Conservation (phyloP, 305 asterid genomes). For the Plantago lanceolata region DNA sequence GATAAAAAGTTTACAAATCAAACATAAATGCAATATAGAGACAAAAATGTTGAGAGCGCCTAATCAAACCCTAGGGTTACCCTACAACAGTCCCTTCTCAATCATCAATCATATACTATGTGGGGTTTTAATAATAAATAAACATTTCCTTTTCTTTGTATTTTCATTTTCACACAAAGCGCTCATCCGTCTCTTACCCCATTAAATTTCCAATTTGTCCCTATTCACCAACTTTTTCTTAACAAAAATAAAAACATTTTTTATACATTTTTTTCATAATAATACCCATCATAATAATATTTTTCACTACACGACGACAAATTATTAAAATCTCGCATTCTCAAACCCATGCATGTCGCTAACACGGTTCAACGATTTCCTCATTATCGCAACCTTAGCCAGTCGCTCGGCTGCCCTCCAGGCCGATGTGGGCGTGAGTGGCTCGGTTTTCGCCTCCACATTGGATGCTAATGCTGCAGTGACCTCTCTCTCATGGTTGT, state of each 20-base stretch:
- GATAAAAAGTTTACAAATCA: too few species aligned
- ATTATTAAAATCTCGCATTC: conserved; percentile 79
- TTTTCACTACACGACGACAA: neutral
- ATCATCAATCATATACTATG: conserved; percentile 13
- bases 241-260: conserved; percentile 11
- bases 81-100: conserved; percentile 2
- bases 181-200: conserved; percentile 1
- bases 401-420: conserved; percentile 98
- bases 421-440: conserved; percentile 94
- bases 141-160: conserved; percentile 1
- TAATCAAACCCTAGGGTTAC: conserved; percentile 1
- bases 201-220: neutral
- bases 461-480: neutral
- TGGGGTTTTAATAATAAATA: conserved; percentile 2
- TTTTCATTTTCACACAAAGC: conserved; percentile 12
- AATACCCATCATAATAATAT: conserved; percentile 21
- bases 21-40: conserved; percentile 11
- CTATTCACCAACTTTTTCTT: neutral
- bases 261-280: conserved; percentile 28
- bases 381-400: conserved; percentile 90
- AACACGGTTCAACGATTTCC: conserved; percentile 87
- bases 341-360: conserved; percentile 97
- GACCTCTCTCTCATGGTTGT: conserved; percentile 21
- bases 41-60: conserved; percentile 13
- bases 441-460: conserved; percentile 61